These are phyloP conservation scores for Aspergillus ruber DNA, from an alignment of 2,329 filamentous ascomycete species.

Conservation along the genomic window DNA sequence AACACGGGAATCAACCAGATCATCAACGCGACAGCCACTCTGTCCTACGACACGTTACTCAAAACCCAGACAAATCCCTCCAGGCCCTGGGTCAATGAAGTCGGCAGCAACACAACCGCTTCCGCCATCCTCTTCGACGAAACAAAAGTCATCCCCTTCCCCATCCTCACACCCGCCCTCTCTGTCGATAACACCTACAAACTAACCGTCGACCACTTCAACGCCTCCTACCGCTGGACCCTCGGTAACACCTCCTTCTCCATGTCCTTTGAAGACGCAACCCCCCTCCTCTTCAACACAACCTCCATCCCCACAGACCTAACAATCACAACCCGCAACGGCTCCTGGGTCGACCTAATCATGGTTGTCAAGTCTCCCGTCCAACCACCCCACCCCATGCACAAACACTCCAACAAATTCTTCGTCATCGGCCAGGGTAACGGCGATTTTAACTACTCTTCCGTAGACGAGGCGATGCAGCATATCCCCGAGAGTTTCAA, in stretches of 20 bases:
- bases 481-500: slow-evolving; percentile 50
- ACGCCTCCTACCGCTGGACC: slow-evolving; percentile 49
- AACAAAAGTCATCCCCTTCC: slow-evolving; percentile 40
- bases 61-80: slow-evolving; percentile 17
- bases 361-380: slow-evolving; percentile 39
- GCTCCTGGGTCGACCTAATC: slow-evolving; percentile 53
- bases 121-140: slow-evolving; percentile 42
- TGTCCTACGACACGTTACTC: slow-evolving; percentile 35
- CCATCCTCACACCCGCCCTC: slow-evolving; percentile 36
- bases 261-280: slow-evolving; percentile 31
- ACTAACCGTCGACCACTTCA: slow-evolving; percentile 21
- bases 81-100: slow-evolving; percentile 44
- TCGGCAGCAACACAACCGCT: slow-evolving; percentile 37
- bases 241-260: slow-evolving; percentile 38
- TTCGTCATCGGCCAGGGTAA: slow-evolving; percentile 50
- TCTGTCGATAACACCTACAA: slow-evolving; percentile 43
- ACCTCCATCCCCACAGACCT: slow-evolving; percentile 37
- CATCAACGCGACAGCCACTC: slow-evolving; percentile 44
- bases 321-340: slow-evolving; percentile 43
- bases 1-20: slow-evolving; percentile 48
- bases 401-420: slow-evolving; percentile 60
- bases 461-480: slow-evolving; percentile 47
- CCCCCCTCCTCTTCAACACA: slow-evolving; percentile 45
- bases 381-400: slow-evolving; percentile 55
- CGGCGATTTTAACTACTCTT: slow-evolving; percentile 47